Evolutionary conservation across 1,284 basidiomycete species (phyloP), one percentile per base, ranked within the genome.

Genomic region (Phellopilus nigrolimitatus): DNA sequence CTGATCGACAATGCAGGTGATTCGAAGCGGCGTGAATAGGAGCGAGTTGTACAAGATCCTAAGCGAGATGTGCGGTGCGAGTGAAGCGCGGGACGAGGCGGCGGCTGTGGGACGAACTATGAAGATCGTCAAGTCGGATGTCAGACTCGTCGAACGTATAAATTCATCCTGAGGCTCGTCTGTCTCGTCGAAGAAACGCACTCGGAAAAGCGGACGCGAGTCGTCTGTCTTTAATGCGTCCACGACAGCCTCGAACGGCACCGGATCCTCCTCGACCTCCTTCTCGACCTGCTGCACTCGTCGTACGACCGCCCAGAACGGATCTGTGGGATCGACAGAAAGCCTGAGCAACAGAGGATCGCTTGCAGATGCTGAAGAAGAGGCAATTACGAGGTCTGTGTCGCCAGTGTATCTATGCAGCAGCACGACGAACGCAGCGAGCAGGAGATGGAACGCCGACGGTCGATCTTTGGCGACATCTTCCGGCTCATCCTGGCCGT

Each of bases 391-490:
- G 57, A 99, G 76, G 61, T 97, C 94, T 10, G 87, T 95, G 68
- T 99, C 97, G 47, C 91, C 94, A 0, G 97, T 98, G 71, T 95
- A 97, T 37, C 97, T 79, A 72, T 98, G 93, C 10, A 99, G 74
- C 30, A 99, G 75, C 31, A 97, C 88, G 19, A 84, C 79, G 68
- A 99, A 97, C 0, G 95, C 88, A 15, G 95, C 83, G 40, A 99
- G 78, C 40, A 99, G 80, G 12, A 99, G 76, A 65, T 97, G 93
- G 67, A 94, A 97, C 1, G 90, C 86, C 3, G 93, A 91, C 4
- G 92, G 90, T 5, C 81, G 70, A 54, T 68, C 72, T 33, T 65
- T 63, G 3, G 59, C 38, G 10, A 72, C 70, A 0, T 66, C 68
- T 4, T 81, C 78, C 8, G 80, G 65, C 9, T 67, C 80, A 17